These are phyloP conservation scores for Ceratobasidium sp. DNA, from an alignment of 1,284 basidiomycete species.

Conservation along the genomic window DNA sequence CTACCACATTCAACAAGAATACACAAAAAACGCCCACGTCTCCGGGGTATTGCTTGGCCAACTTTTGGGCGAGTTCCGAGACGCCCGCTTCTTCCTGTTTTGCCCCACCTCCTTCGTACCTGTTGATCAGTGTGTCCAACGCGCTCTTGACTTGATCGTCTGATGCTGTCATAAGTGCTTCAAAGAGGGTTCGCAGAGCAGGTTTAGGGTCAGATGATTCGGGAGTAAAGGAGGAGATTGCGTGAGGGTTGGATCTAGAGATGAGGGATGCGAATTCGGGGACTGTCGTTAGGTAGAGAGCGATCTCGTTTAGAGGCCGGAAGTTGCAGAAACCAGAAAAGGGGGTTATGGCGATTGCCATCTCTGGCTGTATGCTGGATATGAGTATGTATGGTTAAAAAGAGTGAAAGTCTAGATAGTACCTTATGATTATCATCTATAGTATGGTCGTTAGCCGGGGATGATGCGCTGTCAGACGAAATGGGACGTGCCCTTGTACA, in stretches of 20 bases:
- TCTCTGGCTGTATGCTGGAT: constrained; percentile 74
- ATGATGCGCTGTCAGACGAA: constrained; percentile 41
- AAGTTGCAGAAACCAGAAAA: constrained; percentile 95
- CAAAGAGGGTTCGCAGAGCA: constrained; percentile 77
- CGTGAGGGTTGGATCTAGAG: constrained; percentile 59
- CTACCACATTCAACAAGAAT: constrained; percentile 89
- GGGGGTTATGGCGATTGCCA: constrained; percentile 93
- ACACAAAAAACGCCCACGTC: constrained; percentile 96
- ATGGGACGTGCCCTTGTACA: constrained; percentile 82
- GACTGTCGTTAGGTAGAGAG: constrained; percentile 68
- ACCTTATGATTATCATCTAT: constrained; percentile 89
- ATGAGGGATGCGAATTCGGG: constrained; percentile 83
- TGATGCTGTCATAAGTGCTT: constrained; percentile 80
- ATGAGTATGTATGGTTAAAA: not conserved
- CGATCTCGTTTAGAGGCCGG: constrained; percentile 77
- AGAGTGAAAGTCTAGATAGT: not conserved
- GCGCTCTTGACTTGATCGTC: constrained; percentile 60
- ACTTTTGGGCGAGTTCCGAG: constrained; percentile 63
- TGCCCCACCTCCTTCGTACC: constrained; percentile 62
- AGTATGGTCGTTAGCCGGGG: not conserved
- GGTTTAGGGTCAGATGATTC: constrained; percentile 60
- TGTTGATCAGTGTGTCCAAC: constrained; percentile 64
- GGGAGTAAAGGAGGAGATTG: constrained; percentile 53
- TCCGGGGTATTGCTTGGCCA: constrained; percentile 85
- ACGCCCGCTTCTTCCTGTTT: constrained; percentile 56